phyloP scores from a whole-genome alignment of 176 grass and related monocot genomes.

The Otatea glauca region DNA sequence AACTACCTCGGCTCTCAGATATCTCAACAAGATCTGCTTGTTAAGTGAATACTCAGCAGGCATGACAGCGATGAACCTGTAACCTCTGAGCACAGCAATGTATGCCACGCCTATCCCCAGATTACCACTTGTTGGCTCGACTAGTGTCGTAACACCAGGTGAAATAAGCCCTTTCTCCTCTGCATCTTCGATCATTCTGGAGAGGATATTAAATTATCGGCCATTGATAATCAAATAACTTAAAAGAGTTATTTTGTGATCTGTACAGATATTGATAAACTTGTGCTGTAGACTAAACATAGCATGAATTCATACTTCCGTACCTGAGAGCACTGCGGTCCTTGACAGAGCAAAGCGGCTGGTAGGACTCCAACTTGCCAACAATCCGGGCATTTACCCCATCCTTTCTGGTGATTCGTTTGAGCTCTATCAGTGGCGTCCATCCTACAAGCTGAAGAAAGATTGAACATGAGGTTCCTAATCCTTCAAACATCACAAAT shows the following conservation, averaged over 20 bases:
- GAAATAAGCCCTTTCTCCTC: constrained; percentile 71
- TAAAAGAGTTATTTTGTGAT: background rate
- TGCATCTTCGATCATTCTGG: constrained; percentile 83
- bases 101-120: constrained; percentile 57
- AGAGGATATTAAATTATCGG: background rate
- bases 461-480: background rate
- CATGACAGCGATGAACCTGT: constrained; percentile 71
- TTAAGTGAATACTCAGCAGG: constrained; percentile 66
- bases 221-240: background rate
- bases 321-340: constrained; percentile 73
- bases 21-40: constrained; percentile 71
- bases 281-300: background rate
- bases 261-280: background rate
- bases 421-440: constrained; percentile 74
- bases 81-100: constrained; percentile 61
- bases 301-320: background rate
- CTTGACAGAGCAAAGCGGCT: constrained; percentile 84
- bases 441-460: constrained; percentile 70
- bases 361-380: constrained; percentile 73
- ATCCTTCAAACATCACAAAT: background rate
- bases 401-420: constrained; percentile 55
- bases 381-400: constrained; percentile 53
- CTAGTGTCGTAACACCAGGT: constrained; percentile 66
- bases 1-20: constrained; percentile 65
- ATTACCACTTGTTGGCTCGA: constrained; percentile 68